These are phyloP conservation scores for Zygosaccharomyces bisporus DNA, from an alignment of 805 yeast species.

Conservation along the genomic window DNA sequence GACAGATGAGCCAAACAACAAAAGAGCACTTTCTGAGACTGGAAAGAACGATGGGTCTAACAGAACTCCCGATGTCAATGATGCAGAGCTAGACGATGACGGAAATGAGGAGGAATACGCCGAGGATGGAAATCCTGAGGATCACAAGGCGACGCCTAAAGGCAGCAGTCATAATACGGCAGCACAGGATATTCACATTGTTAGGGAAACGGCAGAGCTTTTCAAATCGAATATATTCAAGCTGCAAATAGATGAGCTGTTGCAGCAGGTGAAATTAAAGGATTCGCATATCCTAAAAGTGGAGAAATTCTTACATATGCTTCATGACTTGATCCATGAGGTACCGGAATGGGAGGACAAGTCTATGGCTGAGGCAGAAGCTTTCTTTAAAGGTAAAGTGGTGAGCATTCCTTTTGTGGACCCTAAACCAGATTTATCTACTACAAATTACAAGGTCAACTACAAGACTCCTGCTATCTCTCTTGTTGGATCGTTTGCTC, in stretches of 20 bases:
- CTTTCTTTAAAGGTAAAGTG: slow-evolving; percentile 47
- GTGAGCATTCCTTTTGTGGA: slow-evolving; percentile 82
- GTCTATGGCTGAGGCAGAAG: slow-evolving; percentile 56
- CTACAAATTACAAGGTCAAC: slow-evolving; percentile 66
- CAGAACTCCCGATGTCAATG: slow-evolving; percentile 8
- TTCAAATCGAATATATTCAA: slow-evolving; percentile 95
- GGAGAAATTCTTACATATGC: slow-evolving; percentile 70
- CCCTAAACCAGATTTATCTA: slow-evolving; percentile 64
- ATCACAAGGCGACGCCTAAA: slow-evolving; percentile 11
- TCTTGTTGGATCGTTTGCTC: slow-evolving; percentile 84
- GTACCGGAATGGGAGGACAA: slow-evolving; percentile 55
- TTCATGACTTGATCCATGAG: slow-evolving; percentile 63
- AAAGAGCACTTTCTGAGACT: slow-evolving; percentile 18
- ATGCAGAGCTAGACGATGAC: slow-evolving; percentile 12
- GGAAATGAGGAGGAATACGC: slow-evolving; percentile 19
- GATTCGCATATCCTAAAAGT: slow-evolving; percentile 61
- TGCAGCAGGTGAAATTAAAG: slow-evolving; percentile 73
- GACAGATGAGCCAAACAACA: slow-evolving; percentile 5
- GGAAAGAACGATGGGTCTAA: slow-evolving; percentile 33
- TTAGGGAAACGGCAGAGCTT: slow-evolving; percentile 89
- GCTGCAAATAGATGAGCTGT: slow-evolving; percentile 85
- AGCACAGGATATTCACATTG: slow-evolving; percentile 84
- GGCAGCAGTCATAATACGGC: slow-evolving; percentile 17
- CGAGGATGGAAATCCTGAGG: slow-evolving; percentile 15
- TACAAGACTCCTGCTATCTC: slow-evolving; percentile 70